Evolutionary conservation across 441 rosid species (phyloP), one percentile per base, ranked within the genome.

Genomic region (Melianthus villosus): DNA sequence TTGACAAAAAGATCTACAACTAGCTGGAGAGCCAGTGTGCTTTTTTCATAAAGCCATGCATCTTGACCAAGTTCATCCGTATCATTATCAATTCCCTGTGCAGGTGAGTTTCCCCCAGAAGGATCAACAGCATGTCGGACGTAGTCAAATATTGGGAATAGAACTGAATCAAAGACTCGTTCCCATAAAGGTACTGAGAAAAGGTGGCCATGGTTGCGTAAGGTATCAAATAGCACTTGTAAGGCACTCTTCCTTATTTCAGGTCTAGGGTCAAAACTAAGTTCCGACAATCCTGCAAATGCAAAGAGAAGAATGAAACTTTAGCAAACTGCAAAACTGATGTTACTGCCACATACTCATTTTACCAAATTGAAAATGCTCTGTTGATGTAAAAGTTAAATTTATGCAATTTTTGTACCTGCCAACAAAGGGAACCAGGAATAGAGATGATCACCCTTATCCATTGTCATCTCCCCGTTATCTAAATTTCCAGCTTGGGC

Each of bases 121-220:
- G 99, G 99, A 68, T 92, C 95, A 65, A 92, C 86, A 36, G 97
- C 82, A 81, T 86, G 97, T 33, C 99, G 68, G 38, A 92, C 99
- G 45, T 86, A 92, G 64, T 92, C 99, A 43, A 92, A 92, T 54
- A 92, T 86, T 34, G 99, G 99, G 70, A 92, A 92, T 19, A 92
- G 67, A 32, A 86, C 93, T 1, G 97, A 92, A 41, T 83, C 97
- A 17, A 92, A 92, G 13, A 92, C 81, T 53, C 78, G 71, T 53
- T 81, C 96, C 99, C 99, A 92, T 36, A 92, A 48, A 29, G 73
- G 68, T 29, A 86, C 72, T 7, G 97, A 80, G 60, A 86, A 92
- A 42, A 71, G 86, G 65, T 86, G 96, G 34, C 99, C 99, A 44
- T 92, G 97, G 63, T 81, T 81, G 66, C 94, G 89, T 38, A 92